These are phyloP conservation scores for Cryphonectria radicalis DNA, from an alignment of 2,329 filamentous ascomycete genomes.

Conservation along the genomic window DNA sequence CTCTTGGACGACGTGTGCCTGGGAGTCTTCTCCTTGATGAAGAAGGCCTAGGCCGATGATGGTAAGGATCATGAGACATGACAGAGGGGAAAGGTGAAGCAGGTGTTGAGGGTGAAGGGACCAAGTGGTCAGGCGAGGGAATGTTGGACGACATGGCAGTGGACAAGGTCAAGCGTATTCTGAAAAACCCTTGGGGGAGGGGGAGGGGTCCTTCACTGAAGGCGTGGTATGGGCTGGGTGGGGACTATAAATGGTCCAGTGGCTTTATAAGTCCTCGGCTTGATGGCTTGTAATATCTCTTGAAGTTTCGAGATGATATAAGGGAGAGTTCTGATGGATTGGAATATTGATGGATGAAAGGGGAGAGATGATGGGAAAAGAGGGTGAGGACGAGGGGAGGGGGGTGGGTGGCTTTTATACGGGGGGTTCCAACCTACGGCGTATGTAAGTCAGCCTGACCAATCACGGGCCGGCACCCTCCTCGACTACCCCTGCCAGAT, in stretches of 20 bases:
- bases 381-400: conserved; percentile 16
- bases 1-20: neutral
- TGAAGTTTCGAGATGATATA: conserved; percentile 21
- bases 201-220: neutral
- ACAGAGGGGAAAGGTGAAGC: neutral
- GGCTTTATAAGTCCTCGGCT: neutral
- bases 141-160: neutral
- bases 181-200: neutral
- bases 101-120: conserved; percentile 7
- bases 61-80: neutral
- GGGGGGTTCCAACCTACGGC: conserved; percentile 14
- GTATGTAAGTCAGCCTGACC: conserved; percentile 19
- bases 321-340: conserved; percentile 16
- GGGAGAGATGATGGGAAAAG: conserved; percentile 12
- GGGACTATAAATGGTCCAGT: conserved; percentile 14
- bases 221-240: neutral
- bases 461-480: conserved; percentile 21
- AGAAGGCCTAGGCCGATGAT: neutral
- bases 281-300: conserved; percentile 12
- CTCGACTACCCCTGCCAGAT: conserved; percentile 22
- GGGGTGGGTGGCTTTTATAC: conserved; percentile 29
- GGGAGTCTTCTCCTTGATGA: conserved; percentile 7
- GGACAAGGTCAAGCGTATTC: neutral
- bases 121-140: neutral
- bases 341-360: conserved; percentile 17